Conservation (phyloP, 2,329 filamentous ascomycete species). For the Hypoxylon sp. region DNA sequence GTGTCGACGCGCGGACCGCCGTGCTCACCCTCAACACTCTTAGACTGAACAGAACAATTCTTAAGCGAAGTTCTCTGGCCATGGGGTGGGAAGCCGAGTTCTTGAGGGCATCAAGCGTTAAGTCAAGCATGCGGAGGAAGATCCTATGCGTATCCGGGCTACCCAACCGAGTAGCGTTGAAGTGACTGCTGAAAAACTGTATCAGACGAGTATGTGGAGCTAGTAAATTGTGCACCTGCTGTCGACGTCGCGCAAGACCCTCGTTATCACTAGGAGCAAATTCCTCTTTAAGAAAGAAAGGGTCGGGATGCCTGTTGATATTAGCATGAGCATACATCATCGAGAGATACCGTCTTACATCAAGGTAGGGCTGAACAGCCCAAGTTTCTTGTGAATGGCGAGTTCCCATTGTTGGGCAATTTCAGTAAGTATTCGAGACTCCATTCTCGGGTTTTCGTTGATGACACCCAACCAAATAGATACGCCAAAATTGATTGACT, state of each 20-base stretch:
- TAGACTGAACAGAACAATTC: constrained; percentile 86
- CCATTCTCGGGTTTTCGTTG: constrained; percentile 92
- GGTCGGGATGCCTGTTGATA: constrained; percentile 76
- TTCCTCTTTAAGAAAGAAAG: constrained; percentile 92
- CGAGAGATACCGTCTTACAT: constrained; percentile 61
- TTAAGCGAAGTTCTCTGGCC: constrained; percentile 91
- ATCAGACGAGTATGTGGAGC: constrained; percentile 88
- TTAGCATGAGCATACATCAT: constrained; percentile 51
- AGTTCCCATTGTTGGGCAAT: constrained; percentile 93
- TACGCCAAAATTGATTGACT: constrained; percentile 94
- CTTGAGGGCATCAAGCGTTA: constrained; percentile 82
- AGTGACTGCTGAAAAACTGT: constrained; percentile 94
- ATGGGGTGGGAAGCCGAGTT: constrained; percentile 84
- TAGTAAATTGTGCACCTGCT: constrained; percentile 84
- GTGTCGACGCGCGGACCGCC: constrained; percentile 72
- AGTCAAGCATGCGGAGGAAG: constrained; percentile 84
- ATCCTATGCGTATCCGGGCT: constrained; percentile 85
- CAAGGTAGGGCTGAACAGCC: constrained; percentile 83
- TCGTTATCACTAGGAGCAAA: constrained; percentile 92
- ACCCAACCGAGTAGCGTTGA: constrained; percentile 90
- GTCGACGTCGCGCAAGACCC: constrained; percentile 79
- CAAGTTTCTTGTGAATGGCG: constrained; percentile 81
- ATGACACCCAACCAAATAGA: constrained; percentile 98
- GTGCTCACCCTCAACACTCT: constrained; percentile 82
- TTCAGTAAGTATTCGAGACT: constrained; percentile 86